Base-by-base conservation (phyloP, 345 rosid genomes). In the Chamaenerion angustifolium region DNA sequence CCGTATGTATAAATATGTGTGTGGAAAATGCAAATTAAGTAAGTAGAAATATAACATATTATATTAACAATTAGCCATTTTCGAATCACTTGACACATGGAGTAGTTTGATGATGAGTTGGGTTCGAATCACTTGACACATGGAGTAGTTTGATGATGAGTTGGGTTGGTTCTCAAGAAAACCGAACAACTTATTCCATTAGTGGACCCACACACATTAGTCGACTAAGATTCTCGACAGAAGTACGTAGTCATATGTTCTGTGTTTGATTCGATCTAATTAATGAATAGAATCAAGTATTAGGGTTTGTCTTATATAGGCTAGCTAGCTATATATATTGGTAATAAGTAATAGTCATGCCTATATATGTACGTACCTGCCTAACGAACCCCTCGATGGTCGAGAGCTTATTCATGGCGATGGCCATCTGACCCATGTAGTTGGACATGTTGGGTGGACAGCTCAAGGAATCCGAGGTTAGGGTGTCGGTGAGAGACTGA, bases 401-500 rank as follows among this genome's bases (percentile, higher is more conserved):
- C 27, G 96, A 82, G 63, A 93, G 96, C 75, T 93, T 93, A 78
- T 70, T 93, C 71, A 93, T 85, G 68, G 96, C 99, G 2, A 76
- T 25, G 48, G 96, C 85, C 99, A 93, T 93, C 43, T 88, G 96
- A 46, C 85, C 81, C 96, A 93, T 93, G 76, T 80, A 88, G 72
- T 80, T 93, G 23, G 81, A 72, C 84, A 88, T 73, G 72, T 82
- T 82, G 15, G 83, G 82, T 55, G 96, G 80, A 49, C 69, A 72
- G 60, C 79, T 81, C 51, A 93, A 65, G 10, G 96, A 79, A 40
- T 88, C 96, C 0, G 96, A 81, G 45, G 95, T 72, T 50, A 93
- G 82, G 53, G 86, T 82, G 48, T 93, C 88, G 10, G 85, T 82
- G 23, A 93, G 66, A 6, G 99, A 85, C 58, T 81, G 99, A 50